Evolutionary conservation across 768 basidiomycete species (phyloP), one percentile per base, ranked within the genome.

Genomic region (Phanerochaete carnosa): DNA sequence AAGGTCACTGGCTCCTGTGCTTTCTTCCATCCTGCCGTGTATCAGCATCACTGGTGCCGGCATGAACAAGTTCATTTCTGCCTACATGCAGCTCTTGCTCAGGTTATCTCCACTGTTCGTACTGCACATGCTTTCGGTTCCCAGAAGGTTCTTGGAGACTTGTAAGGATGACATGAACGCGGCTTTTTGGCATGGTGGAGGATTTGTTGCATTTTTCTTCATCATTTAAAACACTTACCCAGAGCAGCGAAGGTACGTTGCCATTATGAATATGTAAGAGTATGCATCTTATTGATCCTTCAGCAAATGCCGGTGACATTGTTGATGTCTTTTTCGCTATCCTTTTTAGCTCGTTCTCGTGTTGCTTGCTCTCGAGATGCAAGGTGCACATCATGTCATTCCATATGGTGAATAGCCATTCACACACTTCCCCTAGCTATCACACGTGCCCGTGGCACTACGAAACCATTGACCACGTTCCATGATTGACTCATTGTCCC

Each of bases 61-160:
- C 59, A 90, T 93, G 89, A 89, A 85, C 72, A 85, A 80, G 62
- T 82, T 85, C 57, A 71, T 88, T 45, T 80, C 87, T 15, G 77
- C 73, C 32, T 87, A 85, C 65, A 82, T 59, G 57, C 63, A 64
- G 63, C 58, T 82, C 15, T 85, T 91, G 29, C 81, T 95, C 56
- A 83, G 72, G 94, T 94, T 64, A 91, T 98, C 60, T 89, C 92
- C 0, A 90, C 90, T 46, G 77, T 98, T 60, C 87, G 95, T 22
- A 95, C 93, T 1, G 86, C 92, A 2, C 92, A 96, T 62, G 95
- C 95, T 0, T 98, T 98, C 66, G 93, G 93, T 45, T 89, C 87
- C 0, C 91, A 94, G 73, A 75, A 69, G 5, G 80, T 79, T 32
- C 78, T 98, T 47, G 67, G 84, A 1, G 64, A 65, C 4, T 73